Base-by-base conservation (phyloP, 2,329 filamentous ascomycete genomes). In the Hymenoscyphus fructigenus region DNA sequence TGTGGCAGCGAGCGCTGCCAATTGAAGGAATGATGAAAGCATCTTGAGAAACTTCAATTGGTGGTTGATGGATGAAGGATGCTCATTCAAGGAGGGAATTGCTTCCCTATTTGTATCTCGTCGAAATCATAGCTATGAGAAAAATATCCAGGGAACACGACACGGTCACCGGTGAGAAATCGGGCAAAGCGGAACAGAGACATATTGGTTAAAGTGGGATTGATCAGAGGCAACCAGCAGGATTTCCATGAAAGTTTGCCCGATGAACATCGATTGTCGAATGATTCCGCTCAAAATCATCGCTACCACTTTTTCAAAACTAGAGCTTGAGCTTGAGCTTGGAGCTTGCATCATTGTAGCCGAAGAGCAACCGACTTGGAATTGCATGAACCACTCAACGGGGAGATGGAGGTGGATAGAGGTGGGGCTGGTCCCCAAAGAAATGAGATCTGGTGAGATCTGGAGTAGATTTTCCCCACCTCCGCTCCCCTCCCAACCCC, bases 1-100 rank as follows among this genome's bases (percentile, higher is more conserved):
- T 9, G 68, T 66, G 20, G 66, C 66, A 26, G 70, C 62, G 20
- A 71, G 58, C 23, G 68, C 66, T 17, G 67, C 69, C 12, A 68
- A 15, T 41, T 63, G 57, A 9, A 65, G 20, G 15, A 65, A 26
- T 20, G 63, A 59, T 23, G 56, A 59, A 59, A 65, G 44, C 63
- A 65, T 65, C 1, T 5, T 61, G 58, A 32, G 56, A 32, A 26
- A 23, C 50, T 57, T 50, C 29, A 55, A 53, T 38, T 59, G 50
- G 23, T 26, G 32, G 20, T 57, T 56, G 57, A 53, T 17, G 20
- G 15, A 59, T 6, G n/a, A 44, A 62, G 41, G 44, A 50, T 50
- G 20, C 44, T 26, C 44, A 23, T 50, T 23, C n/a, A 50, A 50
- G 44, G n/a, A 50, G 44, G 44, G 44, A 23, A 12, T 23, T 23